Conservation (phyloP, 2,329 filamentous ascomycete genomes). For the Penicillium sp. region DNA sequence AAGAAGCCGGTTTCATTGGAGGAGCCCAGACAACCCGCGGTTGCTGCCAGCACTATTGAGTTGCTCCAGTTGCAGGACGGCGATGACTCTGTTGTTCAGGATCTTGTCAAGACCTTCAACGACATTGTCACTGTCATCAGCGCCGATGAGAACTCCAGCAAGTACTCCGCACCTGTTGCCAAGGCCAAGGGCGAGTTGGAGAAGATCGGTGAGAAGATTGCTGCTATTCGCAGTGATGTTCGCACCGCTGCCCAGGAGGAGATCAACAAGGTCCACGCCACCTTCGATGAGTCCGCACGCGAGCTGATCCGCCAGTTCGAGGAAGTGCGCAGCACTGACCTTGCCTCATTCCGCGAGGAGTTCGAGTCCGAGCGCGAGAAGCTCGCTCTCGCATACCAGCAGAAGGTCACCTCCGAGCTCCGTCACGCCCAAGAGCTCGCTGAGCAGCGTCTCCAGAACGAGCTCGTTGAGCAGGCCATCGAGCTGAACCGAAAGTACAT, state of each 20-base stretch:
- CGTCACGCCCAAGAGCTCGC: constrained; percentile 77
- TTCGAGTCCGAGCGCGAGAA: constrained; percentile 85
- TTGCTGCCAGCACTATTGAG: constrained; percentile 68
- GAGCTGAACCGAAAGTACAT: constrained; percentile 84
- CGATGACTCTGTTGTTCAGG: constrained; percentile 84
- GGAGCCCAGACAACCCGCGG: constrained; percentile 40
- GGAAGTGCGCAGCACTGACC: constrained; percentile 75
- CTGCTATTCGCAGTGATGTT: constrained; percentile 67
- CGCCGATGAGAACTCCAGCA: constrained; percentile 74
- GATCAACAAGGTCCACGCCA: constrained; percentile 68
- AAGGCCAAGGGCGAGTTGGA: constrained; percentile 84
- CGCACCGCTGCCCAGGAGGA: constrained; percentile 72
- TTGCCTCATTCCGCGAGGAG: constrained; percentile 80
- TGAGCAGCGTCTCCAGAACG: constrained; percentile 80
- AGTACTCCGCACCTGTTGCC: constrained; percentile 74
- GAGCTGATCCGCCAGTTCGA: constrained; percentile 90
- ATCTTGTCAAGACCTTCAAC: constrained; percentile 93
- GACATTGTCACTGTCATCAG: constrained; percentile 94
- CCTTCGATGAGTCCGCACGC: constrained; percentile 84
- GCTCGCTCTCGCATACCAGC: constrained; percentile 74
- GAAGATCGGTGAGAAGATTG: constrained; percentile 77
- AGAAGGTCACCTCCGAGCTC: constrained; percentile 75
- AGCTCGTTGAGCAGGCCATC: constrained; percentile 87
- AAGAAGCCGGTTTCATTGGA: constrained; percentile 35
- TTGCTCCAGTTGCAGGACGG: constrained; percentile 73